Evolutionary conservation across 2,329 filamentous ascomycete species (phyloP).

Genomic region (Fusarium coffeatum): DNA sequence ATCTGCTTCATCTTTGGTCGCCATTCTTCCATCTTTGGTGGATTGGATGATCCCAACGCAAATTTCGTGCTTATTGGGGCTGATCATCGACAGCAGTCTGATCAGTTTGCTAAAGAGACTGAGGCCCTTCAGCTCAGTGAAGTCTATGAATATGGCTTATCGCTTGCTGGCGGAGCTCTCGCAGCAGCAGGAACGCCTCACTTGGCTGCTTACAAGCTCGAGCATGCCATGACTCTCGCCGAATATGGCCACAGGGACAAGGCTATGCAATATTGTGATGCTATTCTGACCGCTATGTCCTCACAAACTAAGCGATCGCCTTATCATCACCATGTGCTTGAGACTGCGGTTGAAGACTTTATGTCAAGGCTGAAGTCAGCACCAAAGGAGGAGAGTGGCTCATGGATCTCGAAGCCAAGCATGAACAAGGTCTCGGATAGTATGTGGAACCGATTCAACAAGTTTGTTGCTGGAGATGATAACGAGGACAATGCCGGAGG

Average conservation of each 20-base stretch:
- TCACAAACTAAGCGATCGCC: constrained; percentile 85
- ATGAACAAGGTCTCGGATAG: constrained; percentile 96
- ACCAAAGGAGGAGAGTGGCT: constrained; percentile 81
- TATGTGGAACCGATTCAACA: constrained; percentile 93
- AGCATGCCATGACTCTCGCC: constrained; percentile 85
- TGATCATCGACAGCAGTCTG: constrained; percentile 78
- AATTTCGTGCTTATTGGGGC: constrained; percentile 87
- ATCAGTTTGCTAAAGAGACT: constrained; percentile 80
- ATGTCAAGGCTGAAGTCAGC: constrained; percentile 85
- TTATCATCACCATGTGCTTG: constrained; percentile 83
- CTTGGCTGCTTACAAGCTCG: constrained; percentile 89
- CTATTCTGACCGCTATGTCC: constrained; percentile 79
- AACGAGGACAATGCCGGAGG: constrained; percentile 79
- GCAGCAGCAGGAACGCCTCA: constrained; percentile 76
- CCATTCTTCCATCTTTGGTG: constrained; percentile 76
- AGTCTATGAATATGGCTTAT: constrained; percentile 90
- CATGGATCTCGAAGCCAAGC: constrained; percentile 94
- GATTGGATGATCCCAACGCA: constrained; percentile 81
- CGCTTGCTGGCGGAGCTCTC: constrained; percentile 69
- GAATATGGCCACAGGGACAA: constrained; percentile 85
- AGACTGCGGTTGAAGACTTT: constrained; percentile 84
- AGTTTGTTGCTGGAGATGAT: constrained; percentile 94
- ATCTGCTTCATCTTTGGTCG: constrained; percentile 92
- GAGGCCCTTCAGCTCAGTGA: constrained; percentile 95
- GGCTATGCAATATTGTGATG: constrained; percentile 91